Percentiles rank a stretch among this genome's conserved stretches.
Conservation (phyloP, 2,329 filamentous ascomycete genomes). For the Zymoseptoria tritici region DNA sequence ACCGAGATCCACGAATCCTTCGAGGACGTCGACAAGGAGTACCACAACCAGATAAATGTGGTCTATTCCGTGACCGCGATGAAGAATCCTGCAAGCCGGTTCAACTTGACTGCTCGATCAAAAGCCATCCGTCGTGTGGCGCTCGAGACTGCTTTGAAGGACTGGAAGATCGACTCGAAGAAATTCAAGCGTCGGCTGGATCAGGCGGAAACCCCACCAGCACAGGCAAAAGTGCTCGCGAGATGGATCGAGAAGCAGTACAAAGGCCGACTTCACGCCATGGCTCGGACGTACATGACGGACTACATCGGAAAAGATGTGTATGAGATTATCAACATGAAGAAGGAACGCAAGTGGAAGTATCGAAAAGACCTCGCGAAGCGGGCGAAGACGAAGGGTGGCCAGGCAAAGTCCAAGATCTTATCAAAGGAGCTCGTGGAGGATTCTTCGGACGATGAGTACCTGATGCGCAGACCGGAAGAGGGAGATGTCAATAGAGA, state of each 20-base stretch:
- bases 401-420: neutral
- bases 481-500: neutral
- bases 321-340: slow-evolving; percentile 11
- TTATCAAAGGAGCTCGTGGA: neutral
- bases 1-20: slow-evolving; percentile 27
- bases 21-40: slow-evolving; percentile 18
- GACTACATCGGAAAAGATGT: slow-evolving; percentile 14
- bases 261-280: slow-evolving; percentile 3
- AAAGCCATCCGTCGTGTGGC: slow-evolving; percentile 22
- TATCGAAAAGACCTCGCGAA: neutral
- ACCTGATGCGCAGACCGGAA: neutral
- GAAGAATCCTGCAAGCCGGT: slow-evolving; percentile 22
- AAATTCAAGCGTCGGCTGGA: slow-evolving; percentile 15
- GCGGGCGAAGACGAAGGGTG: neutral
- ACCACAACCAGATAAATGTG: slow-evolving; percentile 27
- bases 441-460: neutral
- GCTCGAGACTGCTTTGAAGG: slow-evolving; percentile 22
- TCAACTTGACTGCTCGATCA: slow-evolving; percentile 8
- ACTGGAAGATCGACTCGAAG: slow-evolving; percentile 12
- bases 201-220: slow-evolving; percentile 10
- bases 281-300: slow-evolving; percentile 12
- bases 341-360: slow-evolving; percentile 7
- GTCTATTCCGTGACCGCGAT: slow-evolving; percentile 29
- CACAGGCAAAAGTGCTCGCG: slow-evolving; percentile 13
- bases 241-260: slow-evolving; percentile 13